Evolutionary conservation across 225 moss, liverwort and hornwort species (phyloP), one percentile per base, ranked within the genome.

Genomic region (Bryoerythrophyllum caledonicum): DNA sequence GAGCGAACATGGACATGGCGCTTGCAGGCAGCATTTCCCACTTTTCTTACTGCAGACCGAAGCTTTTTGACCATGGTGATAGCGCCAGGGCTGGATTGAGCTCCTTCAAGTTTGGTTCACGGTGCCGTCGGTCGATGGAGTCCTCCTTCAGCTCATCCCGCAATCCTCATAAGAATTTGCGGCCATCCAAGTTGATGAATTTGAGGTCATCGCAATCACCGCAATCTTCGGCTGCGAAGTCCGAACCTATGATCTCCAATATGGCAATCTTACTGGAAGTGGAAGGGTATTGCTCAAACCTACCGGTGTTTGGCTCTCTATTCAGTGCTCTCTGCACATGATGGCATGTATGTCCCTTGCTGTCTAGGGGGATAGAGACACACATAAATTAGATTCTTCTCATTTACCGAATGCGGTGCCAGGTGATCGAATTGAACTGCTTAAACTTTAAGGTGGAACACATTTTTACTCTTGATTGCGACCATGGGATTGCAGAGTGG

Each of bases 201-300:
- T 61, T 70, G 70, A 84, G 79, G 73, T 66, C 73, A 25, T 76
- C 54, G 75, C 71, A 72, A 58, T 68, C 76, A 68, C 51, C 74
- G 25, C 41, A 65, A 25, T 41, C 65, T 25, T 43, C 43, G 9
- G 25, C 55, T 67, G 60, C 74, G 10, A 73, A 76, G 68, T 76
- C 76, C 26, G 49, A 70, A 34, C 64, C 52, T 59, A 10, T 32
- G 32, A 60, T 61, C 70, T 70, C 74, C 37, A 67, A 80, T 54
- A 74, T 88, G 80, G 93, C 93, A 66, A 78, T 95, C 53, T 76
- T 95, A 62, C 78, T 95, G 83, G 95, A 95, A 84, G 81, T 95
- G 57, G 93, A 95, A 74, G 95, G 95, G 94, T 95, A 89, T 30
- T 70, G 57, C 23, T 54, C 35, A 66, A 60, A 52, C 66, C 48